phyloP scores from a whole-genome alignment of 2,329 filamentous ascomycete species.

The Arthrobotrys iridis region DNA sequence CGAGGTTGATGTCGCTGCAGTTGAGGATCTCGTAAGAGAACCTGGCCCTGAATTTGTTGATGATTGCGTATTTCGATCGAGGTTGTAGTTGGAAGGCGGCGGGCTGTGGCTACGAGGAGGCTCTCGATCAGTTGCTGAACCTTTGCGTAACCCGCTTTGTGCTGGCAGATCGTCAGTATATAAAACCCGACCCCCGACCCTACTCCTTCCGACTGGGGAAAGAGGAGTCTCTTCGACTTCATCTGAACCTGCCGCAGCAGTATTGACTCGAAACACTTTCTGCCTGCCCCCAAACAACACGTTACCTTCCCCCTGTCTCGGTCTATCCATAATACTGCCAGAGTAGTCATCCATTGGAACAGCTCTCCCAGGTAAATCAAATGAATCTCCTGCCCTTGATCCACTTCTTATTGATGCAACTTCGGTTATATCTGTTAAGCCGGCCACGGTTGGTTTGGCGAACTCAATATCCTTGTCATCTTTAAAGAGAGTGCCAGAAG shows the following conservation, averaged over 20 bases:
- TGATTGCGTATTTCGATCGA: conserved; percentile 81
- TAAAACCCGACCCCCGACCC: conserved; percentile 73
- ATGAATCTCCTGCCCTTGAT: conserved; percentile 61
- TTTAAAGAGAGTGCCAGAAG: conserved; percentile 69
- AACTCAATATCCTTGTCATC: conserved; percentile 89
- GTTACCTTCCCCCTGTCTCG: conserved; percentile 87
- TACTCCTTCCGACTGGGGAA: conserved; percentile 60
- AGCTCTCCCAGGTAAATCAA: conserved; percentile 40
- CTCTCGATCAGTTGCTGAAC: conserved; percentile 62
- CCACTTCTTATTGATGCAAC: conserved; percentile 78
- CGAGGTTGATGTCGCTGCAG: conserved; percentile 78
- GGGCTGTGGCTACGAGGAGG: conserved; percentile 60
- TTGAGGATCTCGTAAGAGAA: conserved; percentile 77
- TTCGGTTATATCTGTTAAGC: conserved; percentile 79
- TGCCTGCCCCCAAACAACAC: conserved; percentile 93
- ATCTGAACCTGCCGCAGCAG: conserved; percentile 54
- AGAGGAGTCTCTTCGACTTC: conserved; percentile 55
- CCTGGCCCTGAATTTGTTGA: conserved; percentile 80
- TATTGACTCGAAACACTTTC: conserved; percentile 75
- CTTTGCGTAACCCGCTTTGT: conserved; percentile 68
- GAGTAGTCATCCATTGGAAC: conserved; percentile 72
- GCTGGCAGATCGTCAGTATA: conserved; percentile 87
- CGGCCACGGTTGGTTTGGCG: conserved; percentile 16
- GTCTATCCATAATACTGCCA: conserved; percentile 82
- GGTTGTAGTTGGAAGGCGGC: conserved; percentile 72